Evolutionary conservation across 2,329 filamentous ascomycete genomes (phyloP).

Genomic region (Xylaria sp.): DNA sequence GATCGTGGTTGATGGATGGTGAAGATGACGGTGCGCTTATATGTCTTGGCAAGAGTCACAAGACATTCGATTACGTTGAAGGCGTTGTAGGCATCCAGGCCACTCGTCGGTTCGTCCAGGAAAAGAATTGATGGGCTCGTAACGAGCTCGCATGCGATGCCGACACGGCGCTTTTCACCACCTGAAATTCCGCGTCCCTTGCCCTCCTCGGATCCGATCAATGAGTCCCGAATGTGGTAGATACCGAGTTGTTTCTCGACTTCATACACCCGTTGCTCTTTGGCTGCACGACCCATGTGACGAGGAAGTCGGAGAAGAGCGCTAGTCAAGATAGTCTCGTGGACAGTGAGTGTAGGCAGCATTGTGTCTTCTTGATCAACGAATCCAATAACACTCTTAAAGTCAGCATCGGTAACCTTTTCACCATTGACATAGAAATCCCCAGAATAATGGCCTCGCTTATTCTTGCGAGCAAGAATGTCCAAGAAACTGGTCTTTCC

Average conservation of each 20-base stretch:
- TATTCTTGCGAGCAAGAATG: slow-evolving; percentile 96
- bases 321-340: slow-evolving; percentile 96
- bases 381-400: slow-evolving; percentile 92
- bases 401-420: slow-evolving; percentile 84
- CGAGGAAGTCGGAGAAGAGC: slow-evolving; percentile 90
- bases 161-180: slow-evolving; percentile 94
- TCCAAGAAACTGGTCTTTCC: slow-evolving; percentile 98
- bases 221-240: slow-evolving; percentile 89
- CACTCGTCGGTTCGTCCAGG: slow-evolving; percentile 95
- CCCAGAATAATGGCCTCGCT: slow-evolving; percentile 81
- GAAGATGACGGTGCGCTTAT: slow-evolving; percentile 96
- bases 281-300: slow-evolving; percentile 87
- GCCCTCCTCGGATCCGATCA: slow-evolving; percentile 96
- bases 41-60: slow-evolving; percentile 92
- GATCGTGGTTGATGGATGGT: slow-evolving; percentile 98
- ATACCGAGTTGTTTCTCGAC: slow-evolving; percentile 97
- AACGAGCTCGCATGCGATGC: slow-evolving; percentile 96
- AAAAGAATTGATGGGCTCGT: slow-evolving; percentile 98
- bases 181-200: slow-evolving; percentile 95
- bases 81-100: slow-evolving; percentile 94
- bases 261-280: slow-evolving; percentile 90
- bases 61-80: slow-evolving; percentile 98
- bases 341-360: slow-evolving; percentile 93
- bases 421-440: slow-evolving; percentile 95
- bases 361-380: slow-evolving; percentile 99